Base-by-base conservation (phyloP, 2,329 filamentous ascomycete species). In the Microcyclospora tardicrescens region DNA sequence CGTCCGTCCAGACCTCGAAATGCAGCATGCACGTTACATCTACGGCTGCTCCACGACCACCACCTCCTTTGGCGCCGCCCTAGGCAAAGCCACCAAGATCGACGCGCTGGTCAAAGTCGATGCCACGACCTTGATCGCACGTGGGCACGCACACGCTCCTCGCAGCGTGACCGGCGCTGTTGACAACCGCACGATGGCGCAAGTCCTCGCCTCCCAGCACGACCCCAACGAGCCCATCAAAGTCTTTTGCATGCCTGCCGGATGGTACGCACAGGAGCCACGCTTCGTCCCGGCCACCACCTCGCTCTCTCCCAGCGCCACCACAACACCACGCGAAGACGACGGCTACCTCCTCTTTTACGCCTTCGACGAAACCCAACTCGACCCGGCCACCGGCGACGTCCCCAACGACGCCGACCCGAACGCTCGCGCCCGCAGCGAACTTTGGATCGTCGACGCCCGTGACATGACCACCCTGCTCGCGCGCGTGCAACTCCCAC, bases 391-490 rank as follows among this genome's bases (percentile, higher is more conserved):
- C 3, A 38, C 43, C 15, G 58, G 57, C 10, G 53, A 56, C 10
- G 52, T 56, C 3, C 53, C 53, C 3, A 19, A 37, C 0, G 65
- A 75, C n/a, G 52, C 58, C 1, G 40, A 58, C 0, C 56, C 62
- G 0, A 56, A 58, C 1, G 14, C 6, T 10, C 33, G 50, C 9
- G 64, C 73, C 0, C 62, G 53, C 16, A 77, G 72, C 27, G 78
- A 84, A 55, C 60, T 84, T 0, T 84, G 79, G 79, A 64, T 83
- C 11, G 66, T 84, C 24, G 70, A 83, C 49, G 79, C 78, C 0
- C 68, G 54, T 43, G 64, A 64, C 2, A 83, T 84, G 78, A 63
- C 54, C 16, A 64, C 73, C 2, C 62, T 83, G 0, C 65, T 80
- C 3, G 73, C 69, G 5, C 68, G 64, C 42, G 65, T 84, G 3